Evolutionary conservation across 148 eudicot species (phyloP).

Genomic region (Hydrangea macrophylla): DNA sequence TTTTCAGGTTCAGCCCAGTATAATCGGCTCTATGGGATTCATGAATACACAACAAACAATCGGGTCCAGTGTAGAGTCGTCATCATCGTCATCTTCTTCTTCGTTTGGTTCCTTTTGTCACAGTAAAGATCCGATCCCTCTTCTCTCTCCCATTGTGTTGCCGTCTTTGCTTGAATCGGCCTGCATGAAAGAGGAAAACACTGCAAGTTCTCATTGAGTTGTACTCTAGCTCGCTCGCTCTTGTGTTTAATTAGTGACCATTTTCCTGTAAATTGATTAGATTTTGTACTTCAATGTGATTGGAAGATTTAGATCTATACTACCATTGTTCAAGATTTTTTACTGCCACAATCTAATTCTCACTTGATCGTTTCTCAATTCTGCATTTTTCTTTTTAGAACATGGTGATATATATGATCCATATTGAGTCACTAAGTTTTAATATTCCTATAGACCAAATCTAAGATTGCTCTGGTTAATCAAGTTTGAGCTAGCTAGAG

Average conservation of each 20-base stretch:
- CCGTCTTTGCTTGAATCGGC: neutral
- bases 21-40: neutral
- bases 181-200: neutral
- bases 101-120: neutral
- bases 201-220: neutral
- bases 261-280: neutral
- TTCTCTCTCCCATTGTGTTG: neutral
- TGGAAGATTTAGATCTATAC: no score
- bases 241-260: no score
- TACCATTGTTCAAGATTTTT: no score
- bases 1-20: slow-evolving; percentile 1
- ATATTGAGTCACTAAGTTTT: no score
- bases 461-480: no score
- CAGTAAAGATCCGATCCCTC: neutral
- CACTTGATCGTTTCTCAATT: no score
- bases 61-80: neutral
- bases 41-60: neutral
- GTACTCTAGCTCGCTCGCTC: no score
- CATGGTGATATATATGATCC: no score
- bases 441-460: no score
- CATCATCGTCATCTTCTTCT: neutral
- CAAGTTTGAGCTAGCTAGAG: no score
- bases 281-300: neutral
- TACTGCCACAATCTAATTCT: no score
- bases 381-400: no score